phyloP scores from a whole-genome alignment of 1,284 basidiomycete species.

The Cryptococcus floricola region DNA sequence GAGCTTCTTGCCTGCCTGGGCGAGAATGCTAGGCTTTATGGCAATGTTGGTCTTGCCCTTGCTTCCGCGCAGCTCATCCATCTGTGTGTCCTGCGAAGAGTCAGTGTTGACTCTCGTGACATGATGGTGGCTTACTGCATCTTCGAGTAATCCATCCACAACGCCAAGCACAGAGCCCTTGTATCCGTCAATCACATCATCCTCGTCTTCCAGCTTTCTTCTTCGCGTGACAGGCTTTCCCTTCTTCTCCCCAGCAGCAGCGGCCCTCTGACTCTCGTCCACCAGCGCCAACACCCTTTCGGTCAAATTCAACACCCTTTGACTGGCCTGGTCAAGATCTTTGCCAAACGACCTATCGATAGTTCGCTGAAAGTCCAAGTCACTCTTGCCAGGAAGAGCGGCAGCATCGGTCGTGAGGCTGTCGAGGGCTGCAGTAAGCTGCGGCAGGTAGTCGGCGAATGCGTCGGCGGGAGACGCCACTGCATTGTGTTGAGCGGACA shows the following conservation, averaged over 20 bases:
- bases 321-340: constrained; percentile 33
- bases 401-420: constrained; percentile 40
- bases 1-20: constrained; percentile 29
- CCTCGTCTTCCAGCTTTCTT: constrained; percentile 58
- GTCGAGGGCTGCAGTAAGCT: constrained; percentile 39
- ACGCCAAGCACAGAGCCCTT: constrained; percentile 67
- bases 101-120: background rate
- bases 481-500: background rate
- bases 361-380: constrained; percentile 78
- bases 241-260: constrained; percentile 50
- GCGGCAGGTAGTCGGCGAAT: constrained; percentile 32
- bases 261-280: constrained; percentile 32
- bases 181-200: constrained; percentile 79
- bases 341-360: constrained; percentile 67
- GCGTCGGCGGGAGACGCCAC: constrained; percentile 18
- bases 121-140: constrained; percentile 58
- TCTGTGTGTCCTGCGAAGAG: constrained; percentile 63
- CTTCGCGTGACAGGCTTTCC: constrained; percentile 27
- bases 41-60: constrained; percentile 56
- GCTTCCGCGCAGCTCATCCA: constrained; percentile 74
- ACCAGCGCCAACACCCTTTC: constrained; percentile 62
- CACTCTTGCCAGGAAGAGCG: constrained; percentile 52
- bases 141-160: constrained; percentile 79
- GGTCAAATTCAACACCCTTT: constrained; percentile 52
- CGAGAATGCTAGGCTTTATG: constrained; percentile 26